These are phyloP conservation scores for Periglandula ipomoeae DNA, from an alignment of 2,329 filamentous ascomycete species.

Conservation along the genomic window DNA sequence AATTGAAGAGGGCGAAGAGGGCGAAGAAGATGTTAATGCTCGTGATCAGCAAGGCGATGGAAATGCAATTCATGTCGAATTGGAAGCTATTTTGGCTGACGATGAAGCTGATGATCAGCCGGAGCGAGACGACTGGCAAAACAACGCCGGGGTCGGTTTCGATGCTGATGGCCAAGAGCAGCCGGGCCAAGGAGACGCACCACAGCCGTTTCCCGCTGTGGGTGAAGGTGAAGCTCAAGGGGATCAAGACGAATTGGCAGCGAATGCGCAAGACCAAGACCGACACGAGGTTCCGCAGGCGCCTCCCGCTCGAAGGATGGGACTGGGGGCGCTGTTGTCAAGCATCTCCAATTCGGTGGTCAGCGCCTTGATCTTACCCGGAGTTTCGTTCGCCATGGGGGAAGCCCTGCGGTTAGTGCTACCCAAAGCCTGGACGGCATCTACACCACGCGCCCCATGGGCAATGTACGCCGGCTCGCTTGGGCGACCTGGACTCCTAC, in stretches of 20 bases:
- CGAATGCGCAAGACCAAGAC: slow-evolving; percentile 13
- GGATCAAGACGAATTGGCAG: background rate
- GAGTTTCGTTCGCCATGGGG: slow-evolving; percentile 70
- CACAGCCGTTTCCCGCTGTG: background rate
- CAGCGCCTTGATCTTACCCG: slow-evolving; percentile 64
- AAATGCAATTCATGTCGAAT: slow-evolving; percentile 13
- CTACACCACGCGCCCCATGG: slow-evolving; percentile 21
- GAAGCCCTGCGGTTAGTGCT: slow-evolving; percentile 61
- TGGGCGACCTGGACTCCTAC: slow-evolving; percentile 57
- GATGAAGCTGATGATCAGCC: background rate
- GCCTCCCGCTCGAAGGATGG: slow-evolving; percentile 23
- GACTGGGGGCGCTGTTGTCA: slow-evolving; percentile 28
- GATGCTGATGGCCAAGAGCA: background rate
- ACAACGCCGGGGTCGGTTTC: background rate
- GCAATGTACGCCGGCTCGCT: slow-evolving; percentile 11
- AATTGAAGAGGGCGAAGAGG: slow-evolving; percentile 24
- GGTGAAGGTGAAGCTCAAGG: background rate
- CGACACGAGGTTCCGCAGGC: slow-evolving; percentile 25
- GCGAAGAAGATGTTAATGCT: slow-evolving; percentile 21
- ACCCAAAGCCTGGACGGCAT: slow-evolving; percentile 57
- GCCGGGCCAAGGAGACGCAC: background rate
- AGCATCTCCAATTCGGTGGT: slow-evolving; percentile 40
- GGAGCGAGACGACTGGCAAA: background rate
- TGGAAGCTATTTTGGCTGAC: background rate
- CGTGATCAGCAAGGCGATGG: slow-evolving; percentile 28